A percentile compares a stretch with the other conserved stretches of the same genome.
phyloP scores from a whole-genome alignment of 495 filamentous ascomycete genomes.

The Penicillium ochrochloron region DNA sequence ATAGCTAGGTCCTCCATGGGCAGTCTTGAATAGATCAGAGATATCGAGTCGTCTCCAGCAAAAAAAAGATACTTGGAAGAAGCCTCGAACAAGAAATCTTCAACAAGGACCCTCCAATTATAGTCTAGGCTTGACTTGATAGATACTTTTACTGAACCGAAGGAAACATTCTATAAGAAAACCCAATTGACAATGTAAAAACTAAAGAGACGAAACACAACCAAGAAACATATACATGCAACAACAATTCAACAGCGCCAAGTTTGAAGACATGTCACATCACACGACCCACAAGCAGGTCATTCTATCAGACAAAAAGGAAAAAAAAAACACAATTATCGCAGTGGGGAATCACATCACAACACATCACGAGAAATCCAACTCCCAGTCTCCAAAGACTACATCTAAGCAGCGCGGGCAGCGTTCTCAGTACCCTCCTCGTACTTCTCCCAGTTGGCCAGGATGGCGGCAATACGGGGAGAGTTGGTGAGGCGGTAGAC shows the following conservation, averaged over 20 bases:
- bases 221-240: conserved; percentile 26
- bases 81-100: background rate
- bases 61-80: background rate
- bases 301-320: conserved; percentile 31
- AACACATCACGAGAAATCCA: conserved; percentile 15
- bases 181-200: conserved; percentile 17
- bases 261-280: conserved; percentile 37
- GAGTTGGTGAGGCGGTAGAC: conserved; percentile 93
- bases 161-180: conserved; percentile 4
- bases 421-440: conserved; percentile 50
- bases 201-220: conserved; percentile 1
- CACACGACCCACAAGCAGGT: conserved; percentile 33
- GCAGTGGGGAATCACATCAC: conserved; percentile 29
- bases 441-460: conserved; percentile 83
- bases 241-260: conserved; percentile 23
- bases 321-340: conserved; percentile 26
- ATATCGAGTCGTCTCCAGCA: background rate
- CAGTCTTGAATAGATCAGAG: background rate
- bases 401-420: conserved; percentile 19
- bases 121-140: background rate
- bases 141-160: background rate
- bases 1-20: no score
- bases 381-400: conserved; percentile 4
- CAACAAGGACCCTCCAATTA: background rate
- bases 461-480: conserved; percentile 84